Percentiles rank a stretch among this genome's conserved stretches.
phyloP scores from a whole-genome alignment of 192 early-diverging fungal genomes.

The Entomortierella chlamydospora region DNA sequence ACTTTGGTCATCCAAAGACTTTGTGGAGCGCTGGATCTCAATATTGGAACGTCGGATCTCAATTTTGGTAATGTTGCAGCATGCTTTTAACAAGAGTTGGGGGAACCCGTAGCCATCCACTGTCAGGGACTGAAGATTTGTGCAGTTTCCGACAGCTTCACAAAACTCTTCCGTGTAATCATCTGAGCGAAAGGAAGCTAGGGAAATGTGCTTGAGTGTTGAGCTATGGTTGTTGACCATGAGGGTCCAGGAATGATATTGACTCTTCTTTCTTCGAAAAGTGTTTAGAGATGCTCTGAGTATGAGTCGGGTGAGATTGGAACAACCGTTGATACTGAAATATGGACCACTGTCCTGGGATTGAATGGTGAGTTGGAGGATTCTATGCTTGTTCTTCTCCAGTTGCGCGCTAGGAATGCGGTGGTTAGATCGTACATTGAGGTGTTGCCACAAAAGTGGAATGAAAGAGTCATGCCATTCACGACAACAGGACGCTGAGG shows the following conservation, averaged over 20 bases:
- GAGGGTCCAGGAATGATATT: no score
- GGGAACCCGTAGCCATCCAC: neutral
- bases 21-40: neutral
- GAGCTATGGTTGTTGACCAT: neutral
- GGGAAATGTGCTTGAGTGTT: neutral
- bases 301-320: neutral
- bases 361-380: neutral
- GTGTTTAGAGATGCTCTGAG: neutral
- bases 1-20: no score
- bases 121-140: neutral
- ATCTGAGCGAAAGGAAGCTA: neutral
- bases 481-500: neutral
- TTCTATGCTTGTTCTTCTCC: neutral
- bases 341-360: neutral
- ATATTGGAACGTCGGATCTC: neutral
- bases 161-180: neutral
- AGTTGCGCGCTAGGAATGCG: neutral
- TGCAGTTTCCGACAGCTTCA: neutral
- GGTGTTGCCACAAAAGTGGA: slow-evolving; percentile 8
- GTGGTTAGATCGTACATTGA: neutral
- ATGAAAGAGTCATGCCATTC: slow-evolving; percentile 9
- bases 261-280: no score
- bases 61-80: neutral
- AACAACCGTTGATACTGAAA: neutral
- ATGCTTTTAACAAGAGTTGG: neutral